Evolutionary conservation across 495 filamentous ascomycete species (phyloP).

Genomic region (Apodospora peruviana): DNA sequence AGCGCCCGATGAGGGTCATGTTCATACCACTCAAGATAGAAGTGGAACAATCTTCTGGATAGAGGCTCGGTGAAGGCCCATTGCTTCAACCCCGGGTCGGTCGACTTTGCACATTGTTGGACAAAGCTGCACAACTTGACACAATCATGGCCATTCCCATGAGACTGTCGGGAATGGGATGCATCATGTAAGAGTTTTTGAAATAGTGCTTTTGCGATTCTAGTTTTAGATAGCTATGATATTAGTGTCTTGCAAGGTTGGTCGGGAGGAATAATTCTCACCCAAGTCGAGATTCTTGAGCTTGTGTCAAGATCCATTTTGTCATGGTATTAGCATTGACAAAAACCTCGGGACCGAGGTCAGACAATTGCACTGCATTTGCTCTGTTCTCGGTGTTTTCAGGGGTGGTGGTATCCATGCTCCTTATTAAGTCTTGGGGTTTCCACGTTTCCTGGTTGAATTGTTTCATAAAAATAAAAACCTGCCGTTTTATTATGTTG

Average conservation of each 20-base stretch:
- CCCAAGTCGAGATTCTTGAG: slow-evolving; percentile 10
- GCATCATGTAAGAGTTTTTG: slow-evolving; percentile 37
- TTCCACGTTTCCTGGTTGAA: too few relatives aligned
- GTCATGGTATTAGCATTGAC: slow-evolving; percentile 30
- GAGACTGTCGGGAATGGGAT: slow-evolving; percentile 32
- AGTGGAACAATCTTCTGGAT: slow-evolving; percentile 58
- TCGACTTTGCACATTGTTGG: slow-evolving; percentile 47
- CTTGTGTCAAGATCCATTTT: slow-evolving; percentile 22
- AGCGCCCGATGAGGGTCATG: slow-evolving; percentile 68
- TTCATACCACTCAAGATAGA: slow-evolving; percentile 70
- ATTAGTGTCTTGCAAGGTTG: neutral
- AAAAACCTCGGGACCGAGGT: slow-evolving; percentile 9
- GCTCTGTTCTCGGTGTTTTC: neutral
- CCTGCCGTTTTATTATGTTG: too few relatives aligned
- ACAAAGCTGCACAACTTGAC: slow-evolving; percentile 50
- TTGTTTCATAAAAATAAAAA: too few relatives aligned
- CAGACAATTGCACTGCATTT: slow-evolving; percentile 3
- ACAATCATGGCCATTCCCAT: slow-evolving; percentile 36
- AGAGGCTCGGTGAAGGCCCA: slow-evolving; percentile 46
- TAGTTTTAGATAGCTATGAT: slow-evolving; percentile 11
- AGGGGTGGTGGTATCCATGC: too few relatives aligned
- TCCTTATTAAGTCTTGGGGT: too few relatives aligned
- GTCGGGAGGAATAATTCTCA: slow-evolving; percentile 5
- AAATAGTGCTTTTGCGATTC: slow-evolving; percentile 27
- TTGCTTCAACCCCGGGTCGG: slow-evolving; percentile 26